These are phyloP conservation scores for Debaryomycetaceae sp. DNA, from an alignment of 1,139 yeast species.

Conservation along the genomic window DNA sequence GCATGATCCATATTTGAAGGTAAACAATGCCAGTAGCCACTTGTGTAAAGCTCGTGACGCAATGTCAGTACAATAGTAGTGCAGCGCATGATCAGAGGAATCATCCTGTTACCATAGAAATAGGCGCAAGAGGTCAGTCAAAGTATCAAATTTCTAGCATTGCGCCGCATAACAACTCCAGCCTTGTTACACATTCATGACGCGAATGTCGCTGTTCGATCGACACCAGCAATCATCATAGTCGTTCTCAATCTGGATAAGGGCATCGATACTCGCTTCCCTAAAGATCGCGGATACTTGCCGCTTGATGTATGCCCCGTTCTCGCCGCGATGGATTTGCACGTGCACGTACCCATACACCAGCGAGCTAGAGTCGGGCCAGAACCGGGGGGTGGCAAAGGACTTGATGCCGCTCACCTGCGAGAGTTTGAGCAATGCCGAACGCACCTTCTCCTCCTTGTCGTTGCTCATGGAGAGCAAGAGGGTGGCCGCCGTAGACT, in stretches of 20 bases:
- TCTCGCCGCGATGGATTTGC: constrained; percentile 60
- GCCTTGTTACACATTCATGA: background rate
- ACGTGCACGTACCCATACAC: constrained; percentile 53
- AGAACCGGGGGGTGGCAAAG: constrained; percentile 80
- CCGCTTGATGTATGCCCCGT: constrained; percentile 46
- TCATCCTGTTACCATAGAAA: too few species aligned
- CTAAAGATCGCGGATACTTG: constrained; percentile 43
- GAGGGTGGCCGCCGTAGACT: constrained; percentile 68
- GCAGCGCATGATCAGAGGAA: too few species aligned
- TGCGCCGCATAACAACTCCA: background rate
- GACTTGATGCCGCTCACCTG: constrained; percentile 72
- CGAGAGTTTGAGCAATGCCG: constrained; percentile 55
- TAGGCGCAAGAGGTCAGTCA: too few species aligned
- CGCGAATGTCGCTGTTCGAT: constrained; percentile 3
- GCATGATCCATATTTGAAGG: constrained; percentile 18
- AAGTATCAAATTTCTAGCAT: background rate
- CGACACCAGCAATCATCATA: constrained; percentile 54
- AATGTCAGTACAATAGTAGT: too few species aligned
- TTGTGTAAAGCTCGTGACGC: background rate
- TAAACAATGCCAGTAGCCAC: background rate
- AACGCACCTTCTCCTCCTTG: constrained; percentile 49
- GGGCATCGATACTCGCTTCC: constrained; percentile 28
- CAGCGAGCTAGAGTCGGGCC: constrained; percentile 53
- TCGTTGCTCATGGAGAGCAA: constrained; percentile 48
- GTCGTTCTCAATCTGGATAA: constrained; percentile 53